Evolutionary conservation across 495 filamentous ascomycete genomes (phyloP), one percentile per base, ranked within the genome.

Genomic region (Apiosordaria backusii): DNA sequence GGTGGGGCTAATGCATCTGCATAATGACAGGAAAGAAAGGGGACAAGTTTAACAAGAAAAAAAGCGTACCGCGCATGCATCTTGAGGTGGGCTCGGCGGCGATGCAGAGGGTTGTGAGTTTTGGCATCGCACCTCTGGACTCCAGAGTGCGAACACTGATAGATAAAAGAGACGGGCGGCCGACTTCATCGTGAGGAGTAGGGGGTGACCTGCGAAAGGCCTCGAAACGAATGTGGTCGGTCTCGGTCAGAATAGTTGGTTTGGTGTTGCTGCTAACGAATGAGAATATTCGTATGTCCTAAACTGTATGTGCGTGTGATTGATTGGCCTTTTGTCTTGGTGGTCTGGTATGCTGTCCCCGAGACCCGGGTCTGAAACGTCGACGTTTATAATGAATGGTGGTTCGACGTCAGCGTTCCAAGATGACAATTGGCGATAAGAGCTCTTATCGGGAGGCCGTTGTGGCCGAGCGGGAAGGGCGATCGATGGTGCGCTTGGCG

Each of bases 81-180:
- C 76, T 72, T 74, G 72, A 66, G 59, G 59, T 35, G 59, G 59
- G 74, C 80, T 76, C 71, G 73, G 72, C 64, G 59, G 59, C 19
- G 59, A 27, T 21, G 70, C 69, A 68, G 60, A 24, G 35, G 68
- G 63, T 10, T 67, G 65, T 22, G 67, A 21, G 40, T 45, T 59
- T 29, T 75, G 61, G 65, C 81, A 83, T 71, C 73, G 75, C 50
- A 74, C 79, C 64, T 85, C 76, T 18, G 88, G 77, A 27, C 80
- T 81, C 75, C 88, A 86, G 70, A 94, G 84, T 67, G 89, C 82
- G 74, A 93, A 93, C 54, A 92, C 78, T 60, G 91, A 89, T 69
- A 93, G 79, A 77, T 88, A 93, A 76, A 93, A 92, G 22, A 87
- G 78, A 70, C 84, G 85, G 61, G 85, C 83, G 54, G 88, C 85